These are phyloP conservation scores for Thozetella sp. DNA, from an alignment of 495 filamentous ascomycete genomes.

Conservation along the genomic window DNA sequence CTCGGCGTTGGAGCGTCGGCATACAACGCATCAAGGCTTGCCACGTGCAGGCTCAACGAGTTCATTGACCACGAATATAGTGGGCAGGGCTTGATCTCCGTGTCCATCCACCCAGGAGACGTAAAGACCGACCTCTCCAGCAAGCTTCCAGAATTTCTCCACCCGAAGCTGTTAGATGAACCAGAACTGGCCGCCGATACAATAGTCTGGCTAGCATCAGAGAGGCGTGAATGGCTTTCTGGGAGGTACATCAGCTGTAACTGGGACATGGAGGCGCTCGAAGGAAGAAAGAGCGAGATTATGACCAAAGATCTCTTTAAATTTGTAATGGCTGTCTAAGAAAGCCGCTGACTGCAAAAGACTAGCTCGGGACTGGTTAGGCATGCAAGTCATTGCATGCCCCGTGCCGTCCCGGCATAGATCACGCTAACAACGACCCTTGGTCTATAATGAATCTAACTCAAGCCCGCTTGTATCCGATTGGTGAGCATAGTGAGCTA, in stretches of 20 bases:
- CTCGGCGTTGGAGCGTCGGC: neutral
- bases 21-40: neutral
- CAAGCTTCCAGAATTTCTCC: neutral
- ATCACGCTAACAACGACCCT: too few species aligned
- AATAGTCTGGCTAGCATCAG: neutral
- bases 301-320: neutral
- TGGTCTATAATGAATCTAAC: too few species aligned
- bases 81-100: neutral
- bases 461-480: too few species aligned
- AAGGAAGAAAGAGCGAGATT: neutral
- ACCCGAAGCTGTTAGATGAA: neutral
- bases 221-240: neutral
- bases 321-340: neutral
- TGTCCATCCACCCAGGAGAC: neutral
- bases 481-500: too few species aligned
- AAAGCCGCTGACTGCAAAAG: too few species aligned
- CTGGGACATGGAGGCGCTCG: neutral
- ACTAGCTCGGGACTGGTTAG: too few species aligned
- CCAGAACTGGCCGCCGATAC: neutral
- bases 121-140: neutral
- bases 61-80: neutral
- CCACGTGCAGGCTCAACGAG: neutral
- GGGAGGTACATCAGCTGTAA: neutral
- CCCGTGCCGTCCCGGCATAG: too few species aligned
- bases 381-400: too few species aligned